These are phyloP conservation scores for Diaporthe sp. DNA, from an alignment of 2,329 filamentous ascomycete genomes.

Conservation along the genomic window DNA sequence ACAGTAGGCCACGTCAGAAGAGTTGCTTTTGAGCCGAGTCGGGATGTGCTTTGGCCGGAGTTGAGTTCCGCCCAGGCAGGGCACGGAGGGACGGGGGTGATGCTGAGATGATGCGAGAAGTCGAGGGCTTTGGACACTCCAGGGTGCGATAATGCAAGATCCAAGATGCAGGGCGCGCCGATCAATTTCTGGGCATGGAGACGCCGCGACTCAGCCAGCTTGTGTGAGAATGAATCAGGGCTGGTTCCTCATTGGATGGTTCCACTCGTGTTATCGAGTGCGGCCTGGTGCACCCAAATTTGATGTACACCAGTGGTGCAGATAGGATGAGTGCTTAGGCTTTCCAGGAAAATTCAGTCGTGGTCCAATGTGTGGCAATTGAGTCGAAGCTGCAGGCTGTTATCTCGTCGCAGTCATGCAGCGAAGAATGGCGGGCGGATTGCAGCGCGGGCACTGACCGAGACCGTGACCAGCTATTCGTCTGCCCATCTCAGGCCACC, in stretches of 20 bases:
- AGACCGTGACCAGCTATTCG: neutral
- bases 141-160: slow-evolving; percentile 18
- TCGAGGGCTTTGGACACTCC: neutral
- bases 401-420: neutral
- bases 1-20: neutral
- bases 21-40: neutral
- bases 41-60: neutral
- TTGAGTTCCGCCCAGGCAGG: neutral
- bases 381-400: neutral
- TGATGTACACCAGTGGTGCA: neutral
- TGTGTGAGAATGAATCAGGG: slow-evolving; percentile 10
- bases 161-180: slow-evolving; percentile 18
- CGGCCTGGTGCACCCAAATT: neutral
- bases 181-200: slow-evolving; percentile 12
- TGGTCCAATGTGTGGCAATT: neutral
- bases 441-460: neutral
- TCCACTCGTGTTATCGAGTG: neutral
- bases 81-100: neutral
- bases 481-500: neutral
- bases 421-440: neutral
- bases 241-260: neutral
- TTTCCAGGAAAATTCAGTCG: slow-evolving; percentile 14
- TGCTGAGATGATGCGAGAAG: neutral
- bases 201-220: slow-evolving; percentile 15
- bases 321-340: neutral